phyloP scores from a whole-genome alignment of 805 yeast genomes.

The Myxozyma geophila region DNA sequence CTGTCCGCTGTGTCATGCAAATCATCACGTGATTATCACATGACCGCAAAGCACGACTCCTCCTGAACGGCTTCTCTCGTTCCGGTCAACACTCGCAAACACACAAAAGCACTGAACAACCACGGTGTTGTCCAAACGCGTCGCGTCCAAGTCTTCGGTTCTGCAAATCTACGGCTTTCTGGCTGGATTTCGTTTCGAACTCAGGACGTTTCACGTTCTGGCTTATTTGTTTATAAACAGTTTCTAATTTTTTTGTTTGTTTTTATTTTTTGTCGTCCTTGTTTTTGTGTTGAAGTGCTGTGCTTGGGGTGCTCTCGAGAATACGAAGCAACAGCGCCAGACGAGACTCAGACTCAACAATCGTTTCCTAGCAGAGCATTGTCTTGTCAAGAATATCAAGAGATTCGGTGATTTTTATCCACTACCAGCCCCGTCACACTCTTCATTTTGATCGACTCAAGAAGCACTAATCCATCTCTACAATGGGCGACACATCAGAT shows the following conservation, averaged over 20 bases:
- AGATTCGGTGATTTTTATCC: too few species aligned
- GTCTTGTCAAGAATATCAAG: too few species aligned
- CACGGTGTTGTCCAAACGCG: not conserved
- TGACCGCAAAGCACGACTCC: too few species aligned
- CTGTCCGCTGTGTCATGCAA: not conserved
- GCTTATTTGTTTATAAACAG: not conserved
- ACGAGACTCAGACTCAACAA: not conserved
- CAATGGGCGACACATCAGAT: not conserved
- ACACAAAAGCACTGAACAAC: not conserved
- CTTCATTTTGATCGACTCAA: not conserved
- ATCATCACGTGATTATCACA: not conserved
- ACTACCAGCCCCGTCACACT: too few species aligned
- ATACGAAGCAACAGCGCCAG: not conserved
- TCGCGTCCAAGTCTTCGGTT: not conserved
- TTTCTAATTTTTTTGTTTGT: not conserved
- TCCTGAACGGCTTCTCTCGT: not conserved
- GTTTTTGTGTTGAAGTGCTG: not conserved
- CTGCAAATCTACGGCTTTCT: not conserved
- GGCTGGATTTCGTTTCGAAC: not conserved
- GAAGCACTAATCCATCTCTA: not conserved
- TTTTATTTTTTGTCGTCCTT: not conserved
- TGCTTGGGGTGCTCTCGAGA: not conserved
- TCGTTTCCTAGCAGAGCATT: too few species aligned
- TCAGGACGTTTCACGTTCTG: not conserved
- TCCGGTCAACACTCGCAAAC: not conserved